These are phyloP conservation scores for Teratosphaeria pseudoeucalypti DNA, from an alignment of 2,329 filamentous ascomycete species.

Conservation along the genomic window DNA sequence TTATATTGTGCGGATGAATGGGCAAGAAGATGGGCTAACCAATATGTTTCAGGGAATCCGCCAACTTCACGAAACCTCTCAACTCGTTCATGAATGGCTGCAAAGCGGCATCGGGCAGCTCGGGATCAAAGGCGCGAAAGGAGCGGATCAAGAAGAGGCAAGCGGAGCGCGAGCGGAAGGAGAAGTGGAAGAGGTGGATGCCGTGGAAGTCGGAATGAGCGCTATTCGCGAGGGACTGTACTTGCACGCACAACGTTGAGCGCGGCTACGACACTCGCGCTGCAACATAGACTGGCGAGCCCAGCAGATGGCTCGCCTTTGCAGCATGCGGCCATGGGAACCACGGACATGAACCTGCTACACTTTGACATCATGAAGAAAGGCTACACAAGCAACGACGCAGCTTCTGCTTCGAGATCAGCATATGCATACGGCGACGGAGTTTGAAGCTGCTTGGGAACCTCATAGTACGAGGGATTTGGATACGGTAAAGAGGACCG, in stretches of 20 bases:
- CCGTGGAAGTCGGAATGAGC: conserved; percentile 7
- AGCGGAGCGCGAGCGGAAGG: conserved; percentile 4
- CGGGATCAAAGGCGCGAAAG: conserved; percentile 3
- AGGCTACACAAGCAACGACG: neutral
- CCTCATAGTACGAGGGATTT: neutral
- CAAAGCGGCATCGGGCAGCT: conserved; percentile 11
- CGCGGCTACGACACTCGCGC: neutral
- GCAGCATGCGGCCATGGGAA: neutral
- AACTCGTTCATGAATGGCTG: conserved; percentile 53
- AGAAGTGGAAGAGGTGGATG: conserved; percentile 10
- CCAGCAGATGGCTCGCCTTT: neutral
- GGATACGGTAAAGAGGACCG: neutral
- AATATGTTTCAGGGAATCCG: conserved; percentile 29
- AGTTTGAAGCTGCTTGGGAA: neutral
- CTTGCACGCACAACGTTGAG: neutral
- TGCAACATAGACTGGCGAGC: neutral
- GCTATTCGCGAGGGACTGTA: neutral
- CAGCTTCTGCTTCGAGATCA: neutral
- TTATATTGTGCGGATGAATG: neutral
- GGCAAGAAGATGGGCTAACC: conserved; percentile 5
- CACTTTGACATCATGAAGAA: neutral
- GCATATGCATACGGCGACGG: neutral
- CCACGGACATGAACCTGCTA: neutral
- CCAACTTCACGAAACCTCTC: conserved; percentile 49
- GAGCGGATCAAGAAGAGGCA: conserved; percentile 8